Evolutionary conservation across 129 eudicot species (phyloP), one percentile per base, ranked within the genome.

Genomic region (Flaveria robusta): DNA sequence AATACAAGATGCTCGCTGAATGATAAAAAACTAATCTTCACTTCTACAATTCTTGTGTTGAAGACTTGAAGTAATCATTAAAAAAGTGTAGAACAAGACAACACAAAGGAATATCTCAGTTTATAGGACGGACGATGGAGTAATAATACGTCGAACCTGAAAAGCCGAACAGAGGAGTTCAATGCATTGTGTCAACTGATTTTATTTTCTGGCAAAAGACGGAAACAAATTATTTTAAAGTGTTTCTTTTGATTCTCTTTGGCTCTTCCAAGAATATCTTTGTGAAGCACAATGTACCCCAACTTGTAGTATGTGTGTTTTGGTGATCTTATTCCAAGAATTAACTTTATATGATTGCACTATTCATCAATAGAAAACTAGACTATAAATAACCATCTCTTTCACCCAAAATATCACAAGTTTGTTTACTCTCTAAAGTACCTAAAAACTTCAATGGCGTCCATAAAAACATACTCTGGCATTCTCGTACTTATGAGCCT

Each of bases 381-480:
- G 15, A 55, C 26, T 56, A 56, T 56, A 56, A 56, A 56, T 56
- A 56, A 56, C 64, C 27, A 20, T 56, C 64, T 56, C 29, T 19
- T 56, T 56, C 64, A 56, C 0, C 22, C 64, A 56, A 56, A 56
- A 56, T 9, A 10, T 56, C 64, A 56, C 34, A 56, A 56, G 16
- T 31, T 56, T 22, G 10, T n/a, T 11, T 55, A 19, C 11, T 54
- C 62, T 54, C 62, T 54, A 54, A 54, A 34, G 39, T 34, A 34
- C 8, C 7, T 34, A 34, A 34, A 34, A 34, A 23, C 64, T 22
- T 56, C 29, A 56, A 56, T 56, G 64, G 64, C 64, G 10, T 56
- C n/a, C 64, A 56, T 10, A 22, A 56, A 15, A 56, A 56, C 13
- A 56, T 56, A 56, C 13, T 24, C 16, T 56, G 23, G 31, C 64